phyloP scores from a whole-genome alignment of 169 alveolate genomes.

The Theileria luwenshuni region DNA sequence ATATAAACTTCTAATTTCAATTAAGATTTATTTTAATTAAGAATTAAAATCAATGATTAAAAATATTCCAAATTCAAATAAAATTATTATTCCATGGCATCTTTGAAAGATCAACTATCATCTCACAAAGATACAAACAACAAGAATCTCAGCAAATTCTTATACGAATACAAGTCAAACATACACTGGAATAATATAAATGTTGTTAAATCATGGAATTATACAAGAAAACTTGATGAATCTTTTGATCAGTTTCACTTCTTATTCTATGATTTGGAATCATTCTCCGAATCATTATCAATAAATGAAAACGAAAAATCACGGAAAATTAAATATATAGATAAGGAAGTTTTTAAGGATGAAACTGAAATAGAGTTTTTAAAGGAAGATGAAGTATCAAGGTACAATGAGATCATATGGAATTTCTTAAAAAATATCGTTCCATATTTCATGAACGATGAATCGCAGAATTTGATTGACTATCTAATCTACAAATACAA shows the following conservation, averaged over 20 bases:
- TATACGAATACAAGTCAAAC: slow-evolving; percentile 10
- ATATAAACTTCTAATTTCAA: neutral
- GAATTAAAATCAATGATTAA: neutral
- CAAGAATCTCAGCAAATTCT: slow-evolving; percentile 21
- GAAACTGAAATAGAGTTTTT: slow-evolving; percentile 62
- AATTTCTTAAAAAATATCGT: slow-evolving; percentile 33
- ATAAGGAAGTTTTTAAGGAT: slow-evolving; percentile 24
- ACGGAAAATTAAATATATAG: neutral
- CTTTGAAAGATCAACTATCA: slow-evolving; percentile 14
- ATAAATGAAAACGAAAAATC: neutral
- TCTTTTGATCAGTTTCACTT: slow-evolving; percentile 23
- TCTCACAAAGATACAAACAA: slow-evolving; percentile 10
- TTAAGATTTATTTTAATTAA: no score
- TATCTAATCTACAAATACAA: slow-evolving; percentile 56
- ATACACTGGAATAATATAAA: slow-evolving; percentile 23
- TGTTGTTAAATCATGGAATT: slow-evolving; percentile 46
- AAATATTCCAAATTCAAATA: neutral
- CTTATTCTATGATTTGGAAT: slow-evolving; percentile 42
- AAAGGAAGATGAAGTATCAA: slow-evolving; percentile 29
- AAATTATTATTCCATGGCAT: slow-evolving; percentile 14
- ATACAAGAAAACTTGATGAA: slow-evolving; percentile 25
- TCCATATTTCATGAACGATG: slow-evolving; percentile 43
- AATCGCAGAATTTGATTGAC: slow-evolving; percentile 33
- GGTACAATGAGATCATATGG: slow-evolving; percentile 25
- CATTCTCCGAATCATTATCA: neutral